These are phyloP conservation scores for Zea luxurians DNA, from an alignment of 176 grass and related monocot species.

Conservation along the genomic window DNA sequence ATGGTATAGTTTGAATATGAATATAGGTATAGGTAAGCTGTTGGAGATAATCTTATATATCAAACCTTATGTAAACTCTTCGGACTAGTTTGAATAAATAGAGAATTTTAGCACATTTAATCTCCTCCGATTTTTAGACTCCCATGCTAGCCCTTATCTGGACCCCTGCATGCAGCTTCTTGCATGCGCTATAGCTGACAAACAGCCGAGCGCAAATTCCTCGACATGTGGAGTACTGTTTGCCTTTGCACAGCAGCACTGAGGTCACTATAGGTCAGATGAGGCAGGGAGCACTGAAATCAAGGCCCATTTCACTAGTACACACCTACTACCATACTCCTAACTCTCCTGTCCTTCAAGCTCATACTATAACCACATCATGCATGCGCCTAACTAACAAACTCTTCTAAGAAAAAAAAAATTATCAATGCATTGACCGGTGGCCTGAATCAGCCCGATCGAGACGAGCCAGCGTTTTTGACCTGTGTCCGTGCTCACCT, in stretches of 20 bases:
- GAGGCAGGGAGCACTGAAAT: conserved; percentile 2
- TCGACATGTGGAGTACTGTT: background rate
- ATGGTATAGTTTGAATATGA: too few relatives aligned
- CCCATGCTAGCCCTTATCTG: too few relatives aligned
- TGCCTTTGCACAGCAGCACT: background rate
- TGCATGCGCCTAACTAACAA: background rate
- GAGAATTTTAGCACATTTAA: too few relatives aligned
- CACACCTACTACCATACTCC: background rate
- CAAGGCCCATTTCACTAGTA: background rate
- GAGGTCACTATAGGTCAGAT: background rate
- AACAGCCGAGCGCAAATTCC: conserved; percentile 18
- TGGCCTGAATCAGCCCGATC: background rate
- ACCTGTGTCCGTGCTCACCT: conserved; percentile 21
- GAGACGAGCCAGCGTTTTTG: background rate
- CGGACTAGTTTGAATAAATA: too few relatives aligned
- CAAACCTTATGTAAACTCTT: too few relatives aligned
- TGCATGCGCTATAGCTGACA: too few relatives aligned
- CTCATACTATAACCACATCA: background rate
- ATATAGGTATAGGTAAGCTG: too few relatives aligned
- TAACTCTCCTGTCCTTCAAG: conserved; percentile 1
- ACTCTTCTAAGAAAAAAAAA: too few relatives aligned
- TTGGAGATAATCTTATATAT: too few relatives aligned
- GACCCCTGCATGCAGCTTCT: too few relatives aligned
- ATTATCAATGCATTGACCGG: background rate
- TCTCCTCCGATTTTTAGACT: too few relatives aligned